These are phyloP conservation scores for Otatea glauca DNA, from an alignment of 176 grass and related monocot genomes.

Conservation along the genomic window DNA sequence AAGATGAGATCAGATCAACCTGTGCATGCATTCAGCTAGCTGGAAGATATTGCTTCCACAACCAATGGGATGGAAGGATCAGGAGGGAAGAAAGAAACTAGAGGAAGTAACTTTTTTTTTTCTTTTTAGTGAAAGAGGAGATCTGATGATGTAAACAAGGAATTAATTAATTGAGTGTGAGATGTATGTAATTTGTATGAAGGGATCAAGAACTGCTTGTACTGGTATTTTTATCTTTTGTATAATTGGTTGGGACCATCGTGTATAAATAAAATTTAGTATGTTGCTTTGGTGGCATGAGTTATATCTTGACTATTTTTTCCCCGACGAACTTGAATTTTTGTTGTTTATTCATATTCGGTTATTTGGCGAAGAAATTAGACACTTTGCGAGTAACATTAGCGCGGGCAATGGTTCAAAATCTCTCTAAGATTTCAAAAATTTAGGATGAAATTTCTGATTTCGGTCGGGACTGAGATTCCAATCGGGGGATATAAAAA, in stretches of 20 bases:
- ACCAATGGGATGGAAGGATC: background rate
- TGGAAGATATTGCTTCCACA: background rate
- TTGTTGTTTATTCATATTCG: too few relatives aligned
- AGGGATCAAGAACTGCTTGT: background rate
- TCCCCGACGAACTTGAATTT: too few relatives aligned
- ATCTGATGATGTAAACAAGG: background rate
- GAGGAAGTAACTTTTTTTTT: background rate
- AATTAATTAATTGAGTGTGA: background rate
- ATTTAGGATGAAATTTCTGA: too few relatives aligned
- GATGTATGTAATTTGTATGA: background rate
- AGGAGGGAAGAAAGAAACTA: background rate
- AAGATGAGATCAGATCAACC: background rate
- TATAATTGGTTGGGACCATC: conserved; percentile 8
- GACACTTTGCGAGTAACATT: too few relatives aligned
- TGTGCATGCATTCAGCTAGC: background rate
- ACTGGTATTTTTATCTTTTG: background rate
- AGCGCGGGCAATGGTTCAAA: too few relatives aligned
- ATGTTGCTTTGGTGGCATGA: too few relatives aligned
- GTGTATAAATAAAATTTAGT: background rate
- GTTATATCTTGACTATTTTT: too few relatives aligned
- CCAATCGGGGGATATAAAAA: too few relatives aligned
- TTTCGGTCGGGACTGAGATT: too few relatives aligned
- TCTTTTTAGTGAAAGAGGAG: conserved; percentile 21
- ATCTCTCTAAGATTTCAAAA: too few relatives aligned
- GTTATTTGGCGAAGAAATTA: too few relatives aligned